Evolutionary conservation across 345 rosid species (phyloP), one percentile per base, ranked within the genome.

Genomic region (Hibiscus syriacus): DNA sequence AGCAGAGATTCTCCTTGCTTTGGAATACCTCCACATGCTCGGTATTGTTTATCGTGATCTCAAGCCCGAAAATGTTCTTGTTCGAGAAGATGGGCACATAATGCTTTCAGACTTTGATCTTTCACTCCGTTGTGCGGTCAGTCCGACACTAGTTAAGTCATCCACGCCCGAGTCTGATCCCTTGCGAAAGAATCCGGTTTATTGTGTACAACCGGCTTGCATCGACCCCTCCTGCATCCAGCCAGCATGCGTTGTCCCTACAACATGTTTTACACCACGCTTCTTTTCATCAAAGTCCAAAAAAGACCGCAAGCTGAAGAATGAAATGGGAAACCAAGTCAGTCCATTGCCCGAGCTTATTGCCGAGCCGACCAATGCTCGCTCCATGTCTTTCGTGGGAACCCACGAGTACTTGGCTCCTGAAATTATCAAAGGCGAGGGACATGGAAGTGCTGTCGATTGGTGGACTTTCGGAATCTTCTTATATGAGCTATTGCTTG

Each of bases 391-490:
- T 4, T 90, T 87, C 55, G 96, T 90, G 7, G 96, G 96, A 64
- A 90, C 96, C 25, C 96, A 90, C 3, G 96, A 89, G 82, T 89
- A 89, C 79, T 72, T 89, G 72, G 96, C 92, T n/a, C 96, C 96
- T 4, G 92, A 89, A 77, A 89, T 84, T 49, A 90, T 87, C 75
- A 87, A 87, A 73, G 93, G 92, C 23, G 97, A 88, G 80, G 92
- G 94, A 63, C 97, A 86, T 64, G 97, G 94, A 49, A 88, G 94
- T 58, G 94, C 94, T 8, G 94, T 90, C 53, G 92, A 88, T 66
- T 90, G 97, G 94, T 90, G 97, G 94, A 90, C 94, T 25, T 87
- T 86, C 27, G 97, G 97, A 54, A 90, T 86, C 66, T 88, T 90
- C 74, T 79, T 88, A 17, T 45, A 45, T 16, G 49, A 45, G 17